A percentile compares a stretch with the other conserved stretches of the same genome.
These are phyloP conservation scores for Colletotrichum viniferum DNA, from an alignment of 2,329 filamentous ascomycete genomes.

Conservation along the genomic window DNA sequence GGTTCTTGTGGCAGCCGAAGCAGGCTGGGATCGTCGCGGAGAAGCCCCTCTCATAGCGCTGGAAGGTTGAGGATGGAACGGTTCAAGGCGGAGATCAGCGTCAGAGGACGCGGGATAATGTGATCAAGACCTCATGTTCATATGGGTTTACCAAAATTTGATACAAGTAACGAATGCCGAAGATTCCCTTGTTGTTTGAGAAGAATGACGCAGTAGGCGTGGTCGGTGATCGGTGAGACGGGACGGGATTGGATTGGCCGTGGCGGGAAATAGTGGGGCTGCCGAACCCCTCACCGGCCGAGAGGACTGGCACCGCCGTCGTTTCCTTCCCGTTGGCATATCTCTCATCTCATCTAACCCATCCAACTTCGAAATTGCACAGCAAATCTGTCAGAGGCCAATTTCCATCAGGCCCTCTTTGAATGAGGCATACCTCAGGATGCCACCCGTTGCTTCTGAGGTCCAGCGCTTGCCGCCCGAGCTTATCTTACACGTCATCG, in stretches of 20 bases:
- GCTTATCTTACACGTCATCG: slow-evolving; percentile 38
- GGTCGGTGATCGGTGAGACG: not conserved
- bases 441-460: not conserved
- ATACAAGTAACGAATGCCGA: not conserved
- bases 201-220: not conserved
- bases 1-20: slow-evolving; percentile 10
- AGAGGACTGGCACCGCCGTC: not conserved
- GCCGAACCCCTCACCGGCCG: not conserved
- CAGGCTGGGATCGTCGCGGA: not conserved
- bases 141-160: not conserved
- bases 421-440: not conserved
- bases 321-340: not conserved
- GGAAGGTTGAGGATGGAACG: not conserved
- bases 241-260: not conserved
- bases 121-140: not conserved
- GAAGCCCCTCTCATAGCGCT: not conserved
- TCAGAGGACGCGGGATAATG: not conserved
- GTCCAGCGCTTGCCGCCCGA: slow-evolving; percentile 33
- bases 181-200: not conserved
- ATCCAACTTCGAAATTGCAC: not conserved
- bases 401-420: not conserved
- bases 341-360: not conserved
- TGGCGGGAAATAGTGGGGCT: not conserved
- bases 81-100: not conserved
- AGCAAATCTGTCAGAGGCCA: not conserved